Evolutionary conservation across 2,329 filamentous ascomycete species (phyloP), one percentile per base, ranked within the genome.

Genomic region (Clarireedia homoeocarpa): DNA sequence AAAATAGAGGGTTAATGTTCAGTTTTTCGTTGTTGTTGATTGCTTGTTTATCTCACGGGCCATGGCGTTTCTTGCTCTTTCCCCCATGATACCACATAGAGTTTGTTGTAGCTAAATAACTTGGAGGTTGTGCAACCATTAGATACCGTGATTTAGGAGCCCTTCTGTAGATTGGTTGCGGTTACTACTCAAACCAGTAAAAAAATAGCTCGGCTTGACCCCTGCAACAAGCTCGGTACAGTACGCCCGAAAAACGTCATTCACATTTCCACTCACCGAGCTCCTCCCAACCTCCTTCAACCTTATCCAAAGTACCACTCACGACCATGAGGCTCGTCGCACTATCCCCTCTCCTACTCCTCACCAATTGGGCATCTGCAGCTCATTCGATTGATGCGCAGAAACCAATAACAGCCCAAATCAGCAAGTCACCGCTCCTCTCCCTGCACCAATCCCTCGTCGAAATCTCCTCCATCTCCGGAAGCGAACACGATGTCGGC

Each of bases 401-500:
- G 58, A 34, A 56, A 26, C 60, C 61, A 45, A 51, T 66, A 15
- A 36, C 44, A 26, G n/a, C 42, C 27, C 49, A 27, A 46, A 24
- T 51, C 4, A 55, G 49, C 51, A 53, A 56, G 17, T 40, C 54
- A 10, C 53, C 63, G 45, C 63, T 89, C 12, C 73, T 88, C 44
- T 74, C 74, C 6, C 75, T 88, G 4, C 85, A 89, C 69, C 77
- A 79, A 55, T 75, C 77, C 34, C 76, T 89, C n/a, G 74, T 85
- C 54, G 72, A 82, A 57, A 80, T 81, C 56, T 76, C 81, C 61
- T 88, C 84, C 2, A 79, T 87, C 60, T 79, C 78, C 4, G 76
- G 76, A 38, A 78, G 85, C 62, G 85, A 89, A 67, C 69, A 78
- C 49, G 69, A 74, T 5, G 77, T 86, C 17, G 82, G 79, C 27